Evolutionary conservation across 1,139 yeast species (phyloP), one percentile per base, ranked within the genome.

Genomic region (Saccharomyces hybrid): DNA sequence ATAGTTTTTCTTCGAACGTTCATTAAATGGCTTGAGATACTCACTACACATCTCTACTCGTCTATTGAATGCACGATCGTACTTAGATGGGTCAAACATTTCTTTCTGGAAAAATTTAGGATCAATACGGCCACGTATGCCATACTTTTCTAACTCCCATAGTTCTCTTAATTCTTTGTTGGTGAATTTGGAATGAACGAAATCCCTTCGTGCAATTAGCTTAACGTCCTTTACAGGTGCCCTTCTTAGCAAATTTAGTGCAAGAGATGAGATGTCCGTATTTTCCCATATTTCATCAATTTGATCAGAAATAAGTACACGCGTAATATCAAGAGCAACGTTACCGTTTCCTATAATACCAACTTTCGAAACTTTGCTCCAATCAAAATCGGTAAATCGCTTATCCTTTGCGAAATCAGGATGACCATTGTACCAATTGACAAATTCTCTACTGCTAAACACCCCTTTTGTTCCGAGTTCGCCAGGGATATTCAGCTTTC

Each of bases 321-420:
- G 74, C 1, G 96, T 91, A 7, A 93, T 83, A 68, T 93, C 99
- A 56, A 93, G 72, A 0, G 99, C 96, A n/a, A 93, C 99, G 66
- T 93, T 93, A 47, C 99, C 99, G 68, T 91, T 91, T 3, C 99
- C 99, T n/a, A 93, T 79, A 48, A 93, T 84, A 1, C 86, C 82
- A 1, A 90, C 96, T 49, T 79, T 75, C 57, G 80, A 78, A 1
- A 85, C 83, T 46, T 78, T 72, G 9, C 78, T 49, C 81, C 61
- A 93, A 73, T 72, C 49, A 75, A 70, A 51, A 66, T 64, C 46
- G 65, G 69, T 56, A 71, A 76, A 60, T 48, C 59, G 54, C 3
- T 59, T 55, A 49, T 53, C 52, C 7, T 50, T 20, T 2, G 65
- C 62, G 51, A 52, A 55, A 50, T 81, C 83, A 0, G 96, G 96